phyloP scores from a whole-genome alignment of 176 grass and related monocot species.

The Musa beccarii region DNA sequence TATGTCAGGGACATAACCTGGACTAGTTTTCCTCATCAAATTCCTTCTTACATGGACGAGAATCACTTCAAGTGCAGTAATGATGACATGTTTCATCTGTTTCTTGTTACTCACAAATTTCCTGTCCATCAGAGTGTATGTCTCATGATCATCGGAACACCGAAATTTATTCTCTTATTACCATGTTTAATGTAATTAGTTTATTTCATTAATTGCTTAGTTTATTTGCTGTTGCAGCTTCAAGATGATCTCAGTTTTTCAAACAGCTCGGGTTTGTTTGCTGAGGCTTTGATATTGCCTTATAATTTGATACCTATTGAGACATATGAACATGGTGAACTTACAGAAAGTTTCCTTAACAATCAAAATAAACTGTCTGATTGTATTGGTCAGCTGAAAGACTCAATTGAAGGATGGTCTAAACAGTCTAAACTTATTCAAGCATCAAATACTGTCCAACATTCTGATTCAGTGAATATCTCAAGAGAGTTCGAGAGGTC shows the following conservation, averaged over 20 bases:
- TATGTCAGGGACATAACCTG: conserved; percentile 40
- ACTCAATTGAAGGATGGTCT: background rate
- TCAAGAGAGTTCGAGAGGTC: conserved; percentile 30
- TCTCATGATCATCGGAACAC: background rate
- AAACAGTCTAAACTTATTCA: background rate
- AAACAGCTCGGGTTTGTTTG: conserved; percentile 42
- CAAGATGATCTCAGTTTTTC: conserved; percentile 23
- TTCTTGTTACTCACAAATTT: conserved; percentile 71
- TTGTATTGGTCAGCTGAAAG: conserved; percentile 5
- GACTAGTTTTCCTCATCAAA: conserved; percentile 31
- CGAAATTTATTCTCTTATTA: background rate
- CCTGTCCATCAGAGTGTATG: conserved; percentile 51
- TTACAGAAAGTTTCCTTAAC: conserved; percentile 26
- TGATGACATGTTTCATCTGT: conserved; percentile 42
- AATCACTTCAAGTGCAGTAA: conserved; percentile 14
- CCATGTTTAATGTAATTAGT: conserved; percentile 5
- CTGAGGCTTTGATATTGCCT: conserved; percentile 64
- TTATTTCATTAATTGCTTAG: conserved; percentile 15
- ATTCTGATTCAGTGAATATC: conserved; percentile 26
- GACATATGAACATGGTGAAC: conserved; percentile 25
- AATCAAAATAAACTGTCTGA: conserved; percentile 1
- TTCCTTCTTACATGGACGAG: conserved; percentile 29
- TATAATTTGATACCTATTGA: conserved; percentile 45
- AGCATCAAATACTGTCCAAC: conserved; percentile 24
- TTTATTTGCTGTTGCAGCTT: conserved; percentile 45